Evolutionary conservation across 768 basidiomycete genomes (phyloP), one percentile per base, ranked within the genome.

Genomic region (Mycena crocata): DNA sequence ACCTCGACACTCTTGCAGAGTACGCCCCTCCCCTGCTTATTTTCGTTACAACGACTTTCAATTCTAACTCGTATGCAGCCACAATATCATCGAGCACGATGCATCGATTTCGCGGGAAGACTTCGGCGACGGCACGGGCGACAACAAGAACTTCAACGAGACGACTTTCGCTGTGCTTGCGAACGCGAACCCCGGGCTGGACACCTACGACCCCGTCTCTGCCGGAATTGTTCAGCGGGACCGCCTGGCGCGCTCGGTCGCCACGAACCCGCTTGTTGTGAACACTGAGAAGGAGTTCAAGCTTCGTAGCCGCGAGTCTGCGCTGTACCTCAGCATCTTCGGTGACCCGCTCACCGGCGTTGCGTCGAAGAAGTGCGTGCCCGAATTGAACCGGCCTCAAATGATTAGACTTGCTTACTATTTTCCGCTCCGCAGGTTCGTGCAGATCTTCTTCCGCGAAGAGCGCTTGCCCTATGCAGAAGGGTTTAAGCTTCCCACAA

Each of bases 381-480:
- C 42, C 4, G 23, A 28, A 7, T 50, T 66, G 31, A 30, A 5
- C 40, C 40, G 32, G 8, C 23, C 40, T 49, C 2, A 28, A n/a
- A 17, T 21, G 7, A 30, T 46, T 34, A 39, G 32, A 57, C 59
- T 8, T 42, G 6, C 30, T 32, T 32, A 30, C 15, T 42, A 32
- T 23, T 37, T 35, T 28, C 21, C 28, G 17, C 26, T 39, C n/a
- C n/a, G 32, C 60, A 70, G 69, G 17, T 66, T 70, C 44, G 69
- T 70, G 24, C 35, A 70, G 26, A 67, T 67, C n/a, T 67, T 70
- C 66, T 70, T 70, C 66, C 60, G 69, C 9, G 66, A 70, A 49
- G 69, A 70, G 24, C 65, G 69, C 10, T 62, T 70, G 32, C 69
- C 69, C 19, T 59, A 67, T 37, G 56, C 30, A 31, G 69, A 70